These are phyloP conservation scores for Penicillium rolfsii DNA, from an alignment of 2,329 filamentous ascomycete genomes.

Conservation along the genomic window DNA sequence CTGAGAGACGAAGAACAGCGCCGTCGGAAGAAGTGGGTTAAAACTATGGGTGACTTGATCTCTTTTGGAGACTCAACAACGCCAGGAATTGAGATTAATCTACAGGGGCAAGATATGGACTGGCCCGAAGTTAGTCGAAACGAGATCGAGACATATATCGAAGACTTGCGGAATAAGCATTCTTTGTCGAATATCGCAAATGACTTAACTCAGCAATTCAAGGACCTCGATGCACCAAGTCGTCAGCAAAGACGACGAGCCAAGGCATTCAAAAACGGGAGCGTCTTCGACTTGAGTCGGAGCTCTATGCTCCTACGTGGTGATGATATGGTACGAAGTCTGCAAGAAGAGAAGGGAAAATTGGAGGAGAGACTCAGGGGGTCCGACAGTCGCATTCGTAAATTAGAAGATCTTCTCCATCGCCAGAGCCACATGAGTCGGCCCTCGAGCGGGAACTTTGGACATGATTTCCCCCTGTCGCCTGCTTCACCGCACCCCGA, in stretches of 20 bases:
- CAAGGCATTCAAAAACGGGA: slow-evolving; percentile 95
- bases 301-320: slow-evolving; percentile 83
- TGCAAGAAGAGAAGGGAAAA: slow-evolving; percentile 82
- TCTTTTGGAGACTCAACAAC: slow-evolving; percentile 68
- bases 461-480: slow-evolving; percentile 45
- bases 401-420: slow-evolving; percentile 89
- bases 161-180: slow-evolving; percentile 65
- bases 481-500: slow-evolving; percentile 48
- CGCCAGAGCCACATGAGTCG: slow-evolving; percentile 68
- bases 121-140: slow-evolving; percentile 79
- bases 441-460: slow-evolving; percentile 56
- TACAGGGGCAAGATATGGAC: slow-evolving; percentile 74
- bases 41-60: slow-evolving; percentile 76
- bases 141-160: slow-evolving; percentile 75
- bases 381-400: slow-evolving; percentile 86
- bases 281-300: slow-evolving; percentile 88
- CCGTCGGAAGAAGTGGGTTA: slow-evolving; percentile 86
- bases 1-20: slow-evolving; percentile 93
- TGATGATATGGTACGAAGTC: slow-evolving; percentile 74
- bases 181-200: slow-evolving; percentile 68
- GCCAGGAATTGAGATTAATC: slow-evolving; percentile 79
- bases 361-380: slow-evolving; percentile 75
- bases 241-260: slow-evolving; percentile 84
- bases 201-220: slow-evolving; percentile 75
- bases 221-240: slow-evolving; percentile 78